A percentile compares a stretch with the other conserved stretches of the same genome.
Evolutionary conservation across 106 monocot genomes (phyloP).

Genomic region (Dactylorhiza incarnata): DNA sequence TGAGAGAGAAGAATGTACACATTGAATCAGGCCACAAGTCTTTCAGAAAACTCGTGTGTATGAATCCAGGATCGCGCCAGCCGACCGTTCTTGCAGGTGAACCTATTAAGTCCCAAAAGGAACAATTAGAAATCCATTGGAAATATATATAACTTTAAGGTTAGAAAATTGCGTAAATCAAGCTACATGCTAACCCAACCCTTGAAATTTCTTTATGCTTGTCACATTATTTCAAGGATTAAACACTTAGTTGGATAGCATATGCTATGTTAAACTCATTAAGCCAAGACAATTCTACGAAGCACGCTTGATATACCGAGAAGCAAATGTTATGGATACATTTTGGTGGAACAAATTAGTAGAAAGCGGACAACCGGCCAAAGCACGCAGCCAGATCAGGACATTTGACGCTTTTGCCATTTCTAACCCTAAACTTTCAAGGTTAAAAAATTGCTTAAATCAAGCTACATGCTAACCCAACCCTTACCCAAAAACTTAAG

Average conservation of each 20-base stretch:
- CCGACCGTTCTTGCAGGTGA: constrained; percentile 81
- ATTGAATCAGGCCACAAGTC: constrained; percentile 71
- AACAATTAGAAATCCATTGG: neutral
- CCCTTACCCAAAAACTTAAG: too few species aligned
- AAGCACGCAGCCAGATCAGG: too few species aligned
- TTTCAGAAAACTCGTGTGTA: constrained; percentile 79
- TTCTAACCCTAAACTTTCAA: neutral
- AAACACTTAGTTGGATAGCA: too few species aligned
- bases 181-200: neutral
- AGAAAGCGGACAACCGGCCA: too few species aligned
- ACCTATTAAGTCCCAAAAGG: constrained; percentile 25
- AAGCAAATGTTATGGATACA: too few species aligned
- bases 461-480: neutral
- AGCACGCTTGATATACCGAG: too few species aligned
- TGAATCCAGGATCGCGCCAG: constrained; percentile 85
- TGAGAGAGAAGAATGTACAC: constrained; percentile 21
- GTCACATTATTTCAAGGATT: too few species aligned
- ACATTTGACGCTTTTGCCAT: too few species aligned
- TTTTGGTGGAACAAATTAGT: too few species aligned
- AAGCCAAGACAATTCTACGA: too few species aligned
- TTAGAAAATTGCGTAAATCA: neutral
- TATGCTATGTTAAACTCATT: too few species aligned
- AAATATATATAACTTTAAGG: neutral
- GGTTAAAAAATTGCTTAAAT: neutral
- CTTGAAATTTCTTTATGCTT: neutral